Percentiles rank a stretch among this genome's conserved stretches.
phyloP scores from a whole-genome alignment of 768 basidiomycete species.

The Panaeolus papilionaceus region DNA sequence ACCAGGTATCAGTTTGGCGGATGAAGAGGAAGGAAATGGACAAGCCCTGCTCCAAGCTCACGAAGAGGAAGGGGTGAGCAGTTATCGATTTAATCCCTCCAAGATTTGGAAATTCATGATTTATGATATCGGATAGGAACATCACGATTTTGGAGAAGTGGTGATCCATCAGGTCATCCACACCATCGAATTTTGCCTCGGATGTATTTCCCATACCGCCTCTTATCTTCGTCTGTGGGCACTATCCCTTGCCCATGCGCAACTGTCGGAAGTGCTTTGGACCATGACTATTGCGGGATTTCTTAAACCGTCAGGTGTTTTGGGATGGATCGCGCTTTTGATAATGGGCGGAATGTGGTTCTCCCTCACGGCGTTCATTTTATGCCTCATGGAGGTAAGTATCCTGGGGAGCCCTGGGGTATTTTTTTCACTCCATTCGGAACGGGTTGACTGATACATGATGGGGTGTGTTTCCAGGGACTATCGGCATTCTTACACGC shows the following conservation, averaged over 20 bases:
- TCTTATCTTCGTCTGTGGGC: conserved; percentile 97
- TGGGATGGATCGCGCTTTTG: conserved; percentile 59
- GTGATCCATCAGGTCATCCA: conserved; percentile 98
- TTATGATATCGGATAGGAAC: conserved; percentile 51
- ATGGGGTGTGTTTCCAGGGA: conserved; percentile 57
- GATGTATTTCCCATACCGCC: conserved; percentile 97
- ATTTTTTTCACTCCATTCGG: conserved; percentile 11
- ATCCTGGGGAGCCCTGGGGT: conserved; percentile 15
- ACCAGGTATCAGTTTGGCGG: conserved; percentile 69
- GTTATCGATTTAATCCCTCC: conserved; percentile 22
- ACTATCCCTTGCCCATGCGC: conserved; percentile 96
- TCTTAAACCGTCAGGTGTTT: conserved; percentile 67
- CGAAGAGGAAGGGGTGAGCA: conserved; percentile 79
- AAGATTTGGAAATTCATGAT: conserved; percentile 19
- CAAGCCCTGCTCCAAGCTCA: conserved; percentile 71
- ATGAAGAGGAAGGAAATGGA: conserved; percentile 84
- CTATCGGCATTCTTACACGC: conserved; percentile 97
- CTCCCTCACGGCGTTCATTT: conserved; percentile 69
- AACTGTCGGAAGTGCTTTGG: conserved; percentile 95
- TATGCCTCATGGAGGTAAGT: conserved; percentile 96
- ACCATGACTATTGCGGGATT: conserved; percentile 77
- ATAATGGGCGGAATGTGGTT: conserved; percentile 82
- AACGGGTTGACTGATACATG: conserved; percentile 22
- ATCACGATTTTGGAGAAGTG: conserved; percentile 93
- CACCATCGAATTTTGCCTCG: conserved; percentile 99